These are phyloP conservation scores for Acacia acuminata DNA, from an alignment of 306 rosid genomes.

Conservation along the genomic window DNA sequence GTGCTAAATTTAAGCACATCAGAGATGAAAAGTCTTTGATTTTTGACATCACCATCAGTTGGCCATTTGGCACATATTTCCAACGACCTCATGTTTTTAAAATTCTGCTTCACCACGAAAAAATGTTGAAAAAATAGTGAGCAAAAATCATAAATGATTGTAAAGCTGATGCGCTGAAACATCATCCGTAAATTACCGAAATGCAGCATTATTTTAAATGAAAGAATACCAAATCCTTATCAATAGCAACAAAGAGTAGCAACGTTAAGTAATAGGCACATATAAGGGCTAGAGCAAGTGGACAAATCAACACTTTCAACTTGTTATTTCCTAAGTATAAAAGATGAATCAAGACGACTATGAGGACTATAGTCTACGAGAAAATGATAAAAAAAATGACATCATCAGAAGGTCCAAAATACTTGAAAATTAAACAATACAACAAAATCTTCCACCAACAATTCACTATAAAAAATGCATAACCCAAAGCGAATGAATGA, in stretches of 20 bases:
- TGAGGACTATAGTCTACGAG: conserved; percentile 57
- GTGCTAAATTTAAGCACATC: conserved; percentile 78
- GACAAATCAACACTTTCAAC: conserved; percentile 56
- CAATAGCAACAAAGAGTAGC: conserved; percentile 28
- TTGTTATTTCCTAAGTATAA: conserved; percentile 52
- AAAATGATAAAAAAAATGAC: conserved; percentile 22
- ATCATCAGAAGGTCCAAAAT: no score
- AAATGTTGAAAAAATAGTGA: no score
- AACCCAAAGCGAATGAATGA: no score
- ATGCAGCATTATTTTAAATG: conserved; percentile 11
- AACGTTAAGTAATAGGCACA: conserved; percentile 6
- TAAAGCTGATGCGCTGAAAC: conserved; percentile 14
- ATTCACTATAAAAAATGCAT: no score
- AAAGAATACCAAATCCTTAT: conserved; percentile 12
- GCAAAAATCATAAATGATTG: no score
- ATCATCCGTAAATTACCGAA: conserved; percentile 54
- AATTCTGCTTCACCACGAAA: no score
- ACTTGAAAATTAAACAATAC: no score
- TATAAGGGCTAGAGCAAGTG: background rate
- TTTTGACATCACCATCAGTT: no score
- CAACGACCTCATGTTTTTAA: no score
- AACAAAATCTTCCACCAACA: no score
- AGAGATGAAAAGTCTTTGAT: no score
- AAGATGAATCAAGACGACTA: conserved; percentile 60
- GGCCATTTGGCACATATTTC: no score